These are phyloP conservation scores for Aleurites moluccanus DNA, from an alignment of 441 rosid species.

Conservation along the genomic window DNA sequence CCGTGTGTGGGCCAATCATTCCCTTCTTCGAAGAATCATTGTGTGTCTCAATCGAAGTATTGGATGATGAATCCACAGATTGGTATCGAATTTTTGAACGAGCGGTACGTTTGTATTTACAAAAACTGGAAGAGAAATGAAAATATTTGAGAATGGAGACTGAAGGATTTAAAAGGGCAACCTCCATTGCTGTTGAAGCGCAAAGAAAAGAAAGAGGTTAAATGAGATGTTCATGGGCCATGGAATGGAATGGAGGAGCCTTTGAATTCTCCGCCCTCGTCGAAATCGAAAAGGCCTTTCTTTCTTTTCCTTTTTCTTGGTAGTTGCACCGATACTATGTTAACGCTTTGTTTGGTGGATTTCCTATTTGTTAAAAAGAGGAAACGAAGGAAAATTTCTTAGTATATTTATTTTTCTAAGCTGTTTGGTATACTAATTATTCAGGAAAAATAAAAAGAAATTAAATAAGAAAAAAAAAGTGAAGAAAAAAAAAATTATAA, in stretches of 20 bases:
- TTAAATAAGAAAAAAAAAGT: no score
- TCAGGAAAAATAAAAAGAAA: no score
- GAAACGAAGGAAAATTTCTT: no score
- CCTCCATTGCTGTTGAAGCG: conserved; percentile 4
- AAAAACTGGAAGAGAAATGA: background rate
- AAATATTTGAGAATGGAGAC: conserved; percentile 35
- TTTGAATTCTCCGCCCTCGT: conserved; percentile 1
- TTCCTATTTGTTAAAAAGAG: no score
- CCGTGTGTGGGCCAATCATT: conserved; percentile 60
- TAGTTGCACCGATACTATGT: no score
- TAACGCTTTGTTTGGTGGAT: no score
- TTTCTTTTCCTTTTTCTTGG: background rate
- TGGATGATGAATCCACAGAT: conserved; percentile 31
- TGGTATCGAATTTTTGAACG: conserved; percentile 26
- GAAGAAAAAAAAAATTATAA: no score
- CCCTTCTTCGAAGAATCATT: conserved; percentile 22
- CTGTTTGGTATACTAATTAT: no score
- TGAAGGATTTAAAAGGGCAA: conserved; percentile 44
- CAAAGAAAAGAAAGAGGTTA: background rate
- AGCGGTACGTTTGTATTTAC: background rate
- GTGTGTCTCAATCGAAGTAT: conserved; percentile 4
- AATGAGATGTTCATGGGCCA: background rate
- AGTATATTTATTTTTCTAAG: no score
- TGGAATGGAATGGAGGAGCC: background rate
- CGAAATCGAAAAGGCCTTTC: background rate